These are phyloP conservation scores for Candida tallmaniae DNA, from an alignment of 805 yeast species.

Conservation along the genomic window DNA sequence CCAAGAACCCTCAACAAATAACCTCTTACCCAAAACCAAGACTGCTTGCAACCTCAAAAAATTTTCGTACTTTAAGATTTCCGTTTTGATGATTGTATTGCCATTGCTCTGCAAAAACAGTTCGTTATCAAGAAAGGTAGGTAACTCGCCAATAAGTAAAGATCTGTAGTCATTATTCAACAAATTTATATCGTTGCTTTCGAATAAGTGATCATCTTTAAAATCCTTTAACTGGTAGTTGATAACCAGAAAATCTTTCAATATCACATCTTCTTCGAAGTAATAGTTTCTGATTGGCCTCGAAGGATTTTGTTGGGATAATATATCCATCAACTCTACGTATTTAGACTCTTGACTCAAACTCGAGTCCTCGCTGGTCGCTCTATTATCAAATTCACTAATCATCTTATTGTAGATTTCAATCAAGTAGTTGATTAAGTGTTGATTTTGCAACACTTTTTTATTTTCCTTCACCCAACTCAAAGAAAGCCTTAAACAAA, in stretches of 20 bases:
- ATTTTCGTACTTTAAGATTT: slow-evolving; percentile 21
- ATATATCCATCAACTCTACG: slow-evolving; percentile 5
- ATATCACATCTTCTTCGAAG: slow-evolving; percentile 60
- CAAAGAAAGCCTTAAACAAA: slow-evolving; percentile 42
- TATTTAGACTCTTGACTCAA: slow-evolving; percentile 5
- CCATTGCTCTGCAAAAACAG: slow-evolving; percentile 1
- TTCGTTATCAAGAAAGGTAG: slow-evolving; percentile 12
- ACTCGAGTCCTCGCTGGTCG: not conserved
- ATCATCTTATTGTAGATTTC: slow-evolving; percentile 15
- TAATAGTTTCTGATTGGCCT: slow-evolving; percentile 50
- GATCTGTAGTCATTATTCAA: slow-evolving; percentile 19
- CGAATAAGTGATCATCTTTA: slow-evolving; percentile 47
- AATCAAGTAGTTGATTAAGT: slow-evolving; percentile 10
- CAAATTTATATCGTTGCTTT: slow-evolving; percentile 17
- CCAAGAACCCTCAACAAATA: slow-evolving; percentile 1
- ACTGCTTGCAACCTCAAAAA: slow-evolving; percentile 23
- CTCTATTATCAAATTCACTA: slow-evolving; percentile 1
- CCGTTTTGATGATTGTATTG: slow-evolving; percentile 1
- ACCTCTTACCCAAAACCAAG: slow-evolving; percentile 11
- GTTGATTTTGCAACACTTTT: slow-evolving; percentile 13
- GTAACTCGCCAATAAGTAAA: slow-evolving; percentile 8
- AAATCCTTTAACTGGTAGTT: slow-evolving; percentile 56
- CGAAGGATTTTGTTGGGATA: slow-evolving; percentile 13
- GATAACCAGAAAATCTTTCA: slow-evolving; percentile 57
- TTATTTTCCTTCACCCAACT: slow-evolving; percentile 56